Base-by-base conservation (phyloP, 257 asterid genomes). In the Solanum acaule region DNA sequence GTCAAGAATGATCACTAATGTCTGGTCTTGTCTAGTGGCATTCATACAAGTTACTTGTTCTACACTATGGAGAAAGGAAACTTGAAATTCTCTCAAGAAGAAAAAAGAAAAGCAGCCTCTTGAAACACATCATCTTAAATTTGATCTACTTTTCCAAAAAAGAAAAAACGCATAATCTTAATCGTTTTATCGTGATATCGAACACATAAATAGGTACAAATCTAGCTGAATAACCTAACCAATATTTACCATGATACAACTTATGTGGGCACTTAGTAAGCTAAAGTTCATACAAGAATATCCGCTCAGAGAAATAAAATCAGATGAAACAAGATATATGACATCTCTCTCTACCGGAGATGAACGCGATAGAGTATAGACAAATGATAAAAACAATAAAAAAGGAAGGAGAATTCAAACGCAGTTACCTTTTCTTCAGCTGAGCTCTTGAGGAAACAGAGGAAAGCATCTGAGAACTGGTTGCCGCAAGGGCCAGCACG, bases 381-480 rank as follows among this genome's bases (percentile, higher is more conserved):
- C 31, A 38, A 22, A 29, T 10, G 16, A 40, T 82, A 34, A 49
- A 12, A 9, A 46, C 15, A 22, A 73, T 18, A n/a, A 86, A 13
- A 8, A 59, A 35, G 27, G 5, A 33, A 11, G 42, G 14, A 13
- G 27, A 20, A 44, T 29, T 23, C 1, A 33, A n/a, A 87, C 3
- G 7, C 35, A 22, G 83, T 35, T 87, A 90, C 94, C 93, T 96
- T 96, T 86, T 95, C 98, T 65, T 93, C 95, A 87, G 98, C 93
- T 3, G 95, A 93, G 95, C 99, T 97, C 93, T 95, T 97, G 91
- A 97, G 96, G 78, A 96, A 97, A 84, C 99, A 97, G 38, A 95
- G 92, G 82, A 97, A 97, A 67, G 99, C 99, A 75, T 93, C 93
- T 1, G 99, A 97, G 82, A 97, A 97, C 87, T 91, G 99, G 87